These are phyloP conservation scores for Candida nanaspora DNA, from an alignment of 805 yeast genomes.

Conservation along the genomic window DNA sequence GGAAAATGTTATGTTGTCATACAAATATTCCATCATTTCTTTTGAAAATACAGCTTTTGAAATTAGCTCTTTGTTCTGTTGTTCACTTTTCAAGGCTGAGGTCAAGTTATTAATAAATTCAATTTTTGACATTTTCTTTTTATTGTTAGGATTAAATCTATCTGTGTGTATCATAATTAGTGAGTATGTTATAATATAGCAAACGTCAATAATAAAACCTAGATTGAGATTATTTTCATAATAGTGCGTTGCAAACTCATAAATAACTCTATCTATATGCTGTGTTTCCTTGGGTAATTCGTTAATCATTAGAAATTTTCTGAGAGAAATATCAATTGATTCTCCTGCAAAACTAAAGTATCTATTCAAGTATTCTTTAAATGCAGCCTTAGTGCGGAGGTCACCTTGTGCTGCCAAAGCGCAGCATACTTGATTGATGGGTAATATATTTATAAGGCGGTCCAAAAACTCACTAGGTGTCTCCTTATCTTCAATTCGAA, in stretches of 20 bases:
- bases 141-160: conserved; percentile 59
- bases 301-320: conserved; percentile 50
- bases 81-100: conserved; percentile 17
- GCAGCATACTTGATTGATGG: conserved; percentile 18
- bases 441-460: conserved; percentile 20
- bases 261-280: conserved; percentile 64
- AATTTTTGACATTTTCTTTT: conserved; percentile 54
- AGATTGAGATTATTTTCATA: conserved; percentile 32
- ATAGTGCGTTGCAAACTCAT: conserved; percentile 48
- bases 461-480: conserved; percentile 25
- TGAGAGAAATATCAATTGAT: conserved; percentile 60
- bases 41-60: conserved; percentile 18
- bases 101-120: conserved; percentile 46
- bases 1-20: conserved; percentile 56
- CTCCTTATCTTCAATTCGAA: conserved; percentile 15
- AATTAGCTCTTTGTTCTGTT: conserved; percentile 8
- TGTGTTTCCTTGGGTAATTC: conserved; percentile 68
- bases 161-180: conserved; percentile 71
- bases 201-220: conserved; percentile 39
- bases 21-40: conserved; percentile 48
- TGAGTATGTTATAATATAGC: conserved; percentile 58
- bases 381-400: conserved; percentile 16
- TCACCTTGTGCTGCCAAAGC: conserved; percentile 24
- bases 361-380: conserved; percentile 20
- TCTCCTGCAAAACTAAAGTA: conserved; percentile 43